Conservation (phyloP, 257 asterid species). For the Capsicum baccatum region DNA sequence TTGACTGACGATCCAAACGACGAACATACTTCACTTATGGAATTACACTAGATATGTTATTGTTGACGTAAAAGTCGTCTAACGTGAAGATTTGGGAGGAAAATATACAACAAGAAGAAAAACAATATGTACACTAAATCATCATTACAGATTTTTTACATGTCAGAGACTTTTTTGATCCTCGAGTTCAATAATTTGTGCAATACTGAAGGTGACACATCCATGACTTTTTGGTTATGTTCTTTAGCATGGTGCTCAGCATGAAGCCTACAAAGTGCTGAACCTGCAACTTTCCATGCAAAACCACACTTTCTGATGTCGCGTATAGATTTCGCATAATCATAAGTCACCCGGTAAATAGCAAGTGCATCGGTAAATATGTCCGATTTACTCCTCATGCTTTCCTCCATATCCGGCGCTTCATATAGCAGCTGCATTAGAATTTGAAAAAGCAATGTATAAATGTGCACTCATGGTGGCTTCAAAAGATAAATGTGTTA, state of each 20-base stretch:
- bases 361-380: constrained; percentile 68
- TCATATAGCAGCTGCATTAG: constrained; percentile 65
- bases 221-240: constrained; percentile 45
- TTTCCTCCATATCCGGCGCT: constrained; percentile 64
- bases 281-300: constrained; percentile 81
- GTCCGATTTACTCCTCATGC: constrained; percentile 38
- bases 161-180: not conserved
- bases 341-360: constrained; percentile 56
- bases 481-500: not conserved
- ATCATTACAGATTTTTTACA: not conserved
- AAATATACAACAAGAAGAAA: no score
- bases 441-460: not conserved
- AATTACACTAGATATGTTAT: no score
- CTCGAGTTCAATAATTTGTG: constrained; percentile 50
- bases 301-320: constrained; percentile 54
- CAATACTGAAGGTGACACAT: constrained; percentile 53
- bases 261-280: constrained; percentile 55
- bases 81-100: no score
- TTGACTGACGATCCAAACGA: no score
- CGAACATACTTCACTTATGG: no score
- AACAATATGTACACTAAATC: not conserved
- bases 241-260: constrained; percentile 43
- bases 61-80: no score
- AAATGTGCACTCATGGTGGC: not conserved
- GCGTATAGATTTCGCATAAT: constrained; percentile 36